A percentile compares a stretch with the other conserved stretches of the same genome.
Conservation (phyloP, 2,329 filamentous ascomycete genomes). For the Pseudomassariella vexata region DNA sequence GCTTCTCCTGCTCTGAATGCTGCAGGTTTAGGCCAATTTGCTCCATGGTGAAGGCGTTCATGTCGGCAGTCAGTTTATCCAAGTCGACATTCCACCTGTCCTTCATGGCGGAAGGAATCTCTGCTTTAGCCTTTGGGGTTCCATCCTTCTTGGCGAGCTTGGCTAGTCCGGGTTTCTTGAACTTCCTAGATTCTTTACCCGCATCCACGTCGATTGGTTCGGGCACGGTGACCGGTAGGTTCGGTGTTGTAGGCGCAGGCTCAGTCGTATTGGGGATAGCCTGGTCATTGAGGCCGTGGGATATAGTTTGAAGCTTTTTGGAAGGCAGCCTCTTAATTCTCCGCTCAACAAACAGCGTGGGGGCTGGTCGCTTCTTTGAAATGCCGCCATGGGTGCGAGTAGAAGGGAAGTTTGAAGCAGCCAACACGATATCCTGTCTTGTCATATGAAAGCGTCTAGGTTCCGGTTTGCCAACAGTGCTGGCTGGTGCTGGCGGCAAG, state of each 20-base stretch:
- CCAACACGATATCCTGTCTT: constrained; percentile 34
- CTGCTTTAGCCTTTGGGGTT: constrained; percentile 13
- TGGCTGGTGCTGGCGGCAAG: constrained; percentile 5
- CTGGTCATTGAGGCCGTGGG: constrained; percentile 7
- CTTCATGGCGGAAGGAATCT: constrained; percentile 21
- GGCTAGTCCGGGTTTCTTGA: constrained; percentile 28
- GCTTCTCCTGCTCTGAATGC: constrained; percentile 36
- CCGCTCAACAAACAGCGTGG: constrained; percentile 53
- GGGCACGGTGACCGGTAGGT: no score
- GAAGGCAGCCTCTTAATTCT: constrained; percentile 28
- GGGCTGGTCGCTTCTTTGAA: constrained; percentile 36
- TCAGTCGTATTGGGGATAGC: background rate
- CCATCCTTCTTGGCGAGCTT: constrained; percentile 15
- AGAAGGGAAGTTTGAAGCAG: constrained; percentile 13
- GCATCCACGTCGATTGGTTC: constrained; percentile 17
- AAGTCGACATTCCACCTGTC: constrained; percentile 32
- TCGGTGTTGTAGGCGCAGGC: no score
- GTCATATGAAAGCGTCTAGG: constrained; percentile 53
- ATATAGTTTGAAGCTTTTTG: constrained; percentile 12
- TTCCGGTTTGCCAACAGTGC: constrained; percentile 19
- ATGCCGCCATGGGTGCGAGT: constrained; percentile 21
- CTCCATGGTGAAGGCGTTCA: constrained; percentile 45
- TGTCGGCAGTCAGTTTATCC: constrained; percentile 22
- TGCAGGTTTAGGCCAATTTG: constrained; percentile 51
- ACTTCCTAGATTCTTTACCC: constrained; percentile 19